Conservation (phyloP, 2,329 filamentous ascomycete genomes). For the Alternaria longipes region DNA sequence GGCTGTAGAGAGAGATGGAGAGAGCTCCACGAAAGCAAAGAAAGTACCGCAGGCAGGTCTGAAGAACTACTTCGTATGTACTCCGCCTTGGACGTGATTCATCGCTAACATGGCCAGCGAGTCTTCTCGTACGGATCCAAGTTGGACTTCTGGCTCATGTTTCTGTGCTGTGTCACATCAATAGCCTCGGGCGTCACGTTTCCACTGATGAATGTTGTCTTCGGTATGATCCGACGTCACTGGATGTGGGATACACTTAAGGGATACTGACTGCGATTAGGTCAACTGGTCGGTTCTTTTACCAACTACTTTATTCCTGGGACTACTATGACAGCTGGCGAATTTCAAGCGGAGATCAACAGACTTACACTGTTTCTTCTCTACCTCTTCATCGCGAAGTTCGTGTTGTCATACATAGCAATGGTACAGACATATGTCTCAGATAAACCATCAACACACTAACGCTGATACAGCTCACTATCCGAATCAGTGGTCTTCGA, state of each 20-base stretch:
- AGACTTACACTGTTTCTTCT: slow-evolving; percentile 40
- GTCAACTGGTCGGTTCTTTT: slow-evolving; percentile 61
- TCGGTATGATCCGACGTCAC: slow-evolving; percentile 52
- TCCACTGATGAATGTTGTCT: slow-evolving; percentile 68
- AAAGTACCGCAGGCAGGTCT: slow-evolving; percentile 34
- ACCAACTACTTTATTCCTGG: slow-evolving; percentile 63
- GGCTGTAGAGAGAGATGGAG: slow-evolving; percentile 13
- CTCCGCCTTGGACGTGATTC: background rate
- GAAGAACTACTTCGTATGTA: slow-evolving; percentile 47
- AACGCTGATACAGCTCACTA: slow-evolving; percentile 51
- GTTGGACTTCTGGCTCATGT: slow-evolving; percentile 44
- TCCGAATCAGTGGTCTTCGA: slow-evolving; percentile 61
- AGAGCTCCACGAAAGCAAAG: slow-evolving; percentile 15
- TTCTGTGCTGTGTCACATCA: slow-evolving; percentile 38
- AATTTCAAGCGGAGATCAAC: slow-evolving; percentile 63
- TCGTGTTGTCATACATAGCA: slow-evolving; percentile 45
- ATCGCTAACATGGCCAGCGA: slow-evolving; percentile 33
- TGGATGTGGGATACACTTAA: background rate
- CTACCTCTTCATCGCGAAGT: slow-evolving; percentile 50
- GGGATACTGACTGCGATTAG: slow-evolving; percentile 21
- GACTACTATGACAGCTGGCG: slow-evolving; percentile 54
- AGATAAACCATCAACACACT: slow-evolving; percentile 1
- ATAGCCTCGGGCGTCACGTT: slow-evolving; percentile 51
- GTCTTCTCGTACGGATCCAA: slow-evolving; percentile 47
- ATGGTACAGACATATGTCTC: slow-evolving; percentile 30